Conservation (phyloP, 768 basidiomycete genomes). For the Lentinus brumalis region DNA sequence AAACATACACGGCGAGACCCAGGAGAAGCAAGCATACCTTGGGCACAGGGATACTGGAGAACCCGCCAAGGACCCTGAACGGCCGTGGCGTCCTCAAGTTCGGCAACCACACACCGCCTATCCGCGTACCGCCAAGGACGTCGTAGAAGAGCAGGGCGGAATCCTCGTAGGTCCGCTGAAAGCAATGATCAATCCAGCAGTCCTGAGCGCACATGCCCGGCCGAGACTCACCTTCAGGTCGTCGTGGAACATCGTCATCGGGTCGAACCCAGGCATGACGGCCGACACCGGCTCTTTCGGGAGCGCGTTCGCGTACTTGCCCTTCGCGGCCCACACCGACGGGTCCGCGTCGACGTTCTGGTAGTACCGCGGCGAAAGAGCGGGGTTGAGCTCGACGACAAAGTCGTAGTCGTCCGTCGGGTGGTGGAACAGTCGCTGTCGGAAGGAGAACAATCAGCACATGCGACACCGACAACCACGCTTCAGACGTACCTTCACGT, state of each 20-base stretch:
- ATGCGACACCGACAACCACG: neutral
- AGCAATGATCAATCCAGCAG: no score
- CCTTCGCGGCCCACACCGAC: conserved; percentile 45
- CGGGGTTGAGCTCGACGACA: conserved; percentile 70
- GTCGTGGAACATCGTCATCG: conserved; percentile 60
- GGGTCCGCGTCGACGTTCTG: conserved; percentile 65
- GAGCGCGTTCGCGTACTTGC: conserved; percentile 48
- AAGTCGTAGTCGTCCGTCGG: conserved; percentile 86
- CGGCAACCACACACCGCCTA: conserved; percentile 90
- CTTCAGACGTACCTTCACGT: conserved; percentile 55
- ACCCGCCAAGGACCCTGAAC: conserved; percentile 83
- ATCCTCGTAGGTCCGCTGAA: conserved; percentile 69
- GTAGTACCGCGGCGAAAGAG: conserved; percentile 67
- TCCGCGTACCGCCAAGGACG: conserved; percentile 70
- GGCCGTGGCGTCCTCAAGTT: conserved; percentile 57
- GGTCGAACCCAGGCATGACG: conserved; percentile 77
- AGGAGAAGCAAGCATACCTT: conserved; percentile 28
- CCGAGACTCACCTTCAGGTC: conserved; percentile 66
- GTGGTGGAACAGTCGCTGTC: conserved; percentile 66
- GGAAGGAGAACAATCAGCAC: neutral
- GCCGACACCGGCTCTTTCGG: conserved; percentile 24
- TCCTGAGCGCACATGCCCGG: neutral
- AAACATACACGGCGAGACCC: neutral
- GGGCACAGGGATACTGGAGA: conserved; percentile 61
- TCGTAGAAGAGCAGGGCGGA: conserved; percentile 87